A percentile compares a stretch with the other conserved stretches of the same genome.
phyloP scores from a whole-genome alignment of 176 grass and related monocot genomes.

The Lolium rigidum region DNA sequence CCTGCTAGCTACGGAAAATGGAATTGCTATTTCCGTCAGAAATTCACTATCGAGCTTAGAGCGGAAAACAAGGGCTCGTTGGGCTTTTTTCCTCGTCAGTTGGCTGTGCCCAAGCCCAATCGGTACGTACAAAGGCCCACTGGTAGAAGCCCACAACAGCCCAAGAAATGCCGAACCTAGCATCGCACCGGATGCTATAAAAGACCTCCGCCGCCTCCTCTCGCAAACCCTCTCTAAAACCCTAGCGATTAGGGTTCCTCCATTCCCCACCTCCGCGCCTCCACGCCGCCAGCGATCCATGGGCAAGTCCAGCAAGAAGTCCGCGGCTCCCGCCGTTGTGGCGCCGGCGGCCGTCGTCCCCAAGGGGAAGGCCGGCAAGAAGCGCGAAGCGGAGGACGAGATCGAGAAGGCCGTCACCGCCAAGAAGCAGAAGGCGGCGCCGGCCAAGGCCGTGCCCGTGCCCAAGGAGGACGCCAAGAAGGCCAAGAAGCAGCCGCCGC shows the following conservation, averaged over 20 bases:
- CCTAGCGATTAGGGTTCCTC: constrained; percentile 57
- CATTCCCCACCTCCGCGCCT: not conserved
- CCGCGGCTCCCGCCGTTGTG: constrained; percentile 18
- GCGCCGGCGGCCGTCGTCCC: constrained; percentile 31
- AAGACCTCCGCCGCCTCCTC: not conserved
- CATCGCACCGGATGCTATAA: constrained; percentile 13
- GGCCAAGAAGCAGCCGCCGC: constrained; percentile 61
- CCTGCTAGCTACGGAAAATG: too few species aligned
- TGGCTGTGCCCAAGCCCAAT: not conserved
- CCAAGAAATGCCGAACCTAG: not conserved
- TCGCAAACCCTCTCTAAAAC: constrained; percentile 50
- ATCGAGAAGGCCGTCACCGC: constrained; percentile 61
- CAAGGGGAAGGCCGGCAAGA: constrained; percentile 61
- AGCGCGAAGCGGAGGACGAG: constrained; percentile 66
- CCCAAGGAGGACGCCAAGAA: constrained; percentile 46
- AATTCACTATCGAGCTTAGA: too few species aligned
- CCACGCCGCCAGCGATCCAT: constrained; percentile 47
- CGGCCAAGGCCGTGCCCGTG: constrained; percentile 36
- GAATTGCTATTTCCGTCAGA: too few species aligned
- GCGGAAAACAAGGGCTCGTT: too few species aligned
- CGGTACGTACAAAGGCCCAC: not conserved
- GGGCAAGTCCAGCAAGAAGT: constrained; percentile 70
- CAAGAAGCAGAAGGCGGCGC: constrained; percentile 71
- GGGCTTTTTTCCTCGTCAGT: not conserved
- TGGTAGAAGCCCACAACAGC: not conserved